Conservation (phyloP, 2,329 filamentous ascomycete species). For the Calonectria hongkongensis region DNA sequence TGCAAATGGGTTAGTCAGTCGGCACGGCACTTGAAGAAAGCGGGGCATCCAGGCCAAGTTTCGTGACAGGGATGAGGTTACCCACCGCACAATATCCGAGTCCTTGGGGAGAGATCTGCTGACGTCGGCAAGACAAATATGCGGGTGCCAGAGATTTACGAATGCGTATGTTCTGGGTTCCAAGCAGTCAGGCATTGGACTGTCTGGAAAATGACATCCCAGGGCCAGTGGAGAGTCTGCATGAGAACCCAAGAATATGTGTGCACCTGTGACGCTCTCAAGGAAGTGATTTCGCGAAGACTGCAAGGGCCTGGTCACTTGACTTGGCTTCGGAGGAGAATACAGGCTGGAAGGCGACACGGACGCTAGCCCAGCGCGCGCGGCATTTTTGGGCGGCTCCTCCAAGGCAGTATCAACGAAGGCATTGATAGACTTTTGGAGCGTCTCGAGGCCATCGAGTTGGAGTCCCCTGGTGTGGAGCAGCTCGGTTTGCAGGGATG, state of each 20-base stretch:
- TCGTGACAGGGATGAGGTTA: not conserved
- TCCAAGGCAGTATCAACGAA: not conserved
- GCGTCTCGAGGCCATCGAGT: constrained; percentile 13
- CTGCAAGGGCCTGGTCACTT: not conserved
- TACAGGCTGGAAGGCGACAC: not conserved
- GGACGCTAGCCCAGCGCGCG: not conserved
- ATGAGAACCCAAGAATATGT: constrained; percentile 9
- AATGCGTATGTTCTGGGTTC: constrained; percentile 14
- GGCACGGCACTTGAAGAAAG: not conserved
- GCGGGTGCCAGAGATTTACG: constrained; percentile 8
- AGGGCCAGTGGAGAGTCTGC: constrained; percentile 5
- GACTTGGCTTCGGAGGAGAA: not conserved
- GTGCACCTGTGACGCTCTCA: constrained; percentile 16
- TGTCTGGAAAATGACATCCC: constrained; percentile 8
- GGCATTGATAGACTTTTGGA: not conserved
- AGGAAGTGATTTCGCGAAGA: constrained; percentile 11
- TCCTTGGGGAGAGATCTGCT: constrained; percentile 4
- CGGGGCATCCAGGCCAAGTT: not conserved
- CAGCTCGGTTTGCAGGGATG: constrained; percentile 22
- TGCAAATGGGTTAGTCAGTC: not conserved
- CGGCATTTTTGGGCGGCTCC: not conserved
- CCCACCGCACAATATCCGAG: constrained; percentile 18
- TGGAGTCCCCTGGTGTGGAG: constrained; percentile 19
- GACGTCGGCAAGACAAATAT: constrained; percentile 6
- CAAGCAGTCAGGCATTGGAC: not conserved